Conservation (phyloP, 495 filamentous ascomycete genomes). For the Elasticomyces elasticus region DNA sequence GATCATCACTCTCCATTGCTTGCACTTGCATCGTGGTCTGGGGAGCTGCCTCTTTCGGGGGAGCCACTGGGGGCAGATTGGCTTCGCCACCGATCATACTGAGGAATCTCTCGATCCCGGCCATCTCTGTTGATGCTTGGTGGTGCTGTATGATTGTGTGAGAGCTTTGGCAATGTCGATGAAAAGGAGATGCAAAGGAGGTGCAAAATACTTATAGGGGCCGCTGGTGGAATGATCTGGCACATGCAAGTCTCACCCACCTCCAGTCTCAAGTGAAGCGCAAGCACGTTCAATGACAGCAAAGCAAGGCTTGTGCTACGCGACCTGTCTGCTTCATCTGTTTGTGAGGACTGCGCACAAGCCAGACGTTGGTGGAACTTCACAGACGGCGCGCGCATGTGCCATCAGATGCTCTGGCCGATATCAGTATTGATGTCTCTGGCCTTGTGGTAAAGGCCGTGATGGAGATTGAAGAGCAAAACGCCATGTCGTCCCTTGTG, state of each 20-base stretch:
- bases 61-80: constrained; percentile 1
- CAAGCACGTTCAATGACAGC: background rate
- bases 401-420: too few relatives aligned
- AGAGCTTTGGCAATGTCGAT: too few relatives aligned
- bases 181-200: too few relatives aligned
- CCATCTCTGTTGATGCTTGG: background rate
- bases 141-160: background rate
- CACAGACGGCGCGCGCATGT: too few relatives aligned
- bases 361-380: too few relatives aligned
- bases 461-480: too few relatives aligned
- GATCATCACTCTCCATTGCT: background rate
- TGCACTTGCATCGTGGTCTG: background rate
- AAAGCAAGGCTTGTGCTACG: background rate
- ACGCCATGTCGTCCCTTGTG: too few relatives aligned
- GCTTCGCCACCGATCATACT: constrained; percentile 5
- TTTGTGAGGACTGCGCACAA: too few relatives aligned
- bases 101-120: constrained; percentile 2
- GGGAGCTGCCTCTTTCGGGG: background rate
- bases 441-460: too few relatives aligned
- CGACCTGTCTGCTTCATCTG: background rate
- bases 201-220: too few relatives aligned
- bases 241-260: background rate
- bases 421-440: too few relatives aligned
- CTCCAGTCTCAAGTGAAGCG: background rate
- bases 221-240: too few relatives aligned